A percentile compares a stretch with the other conserved stretches of the same genome.
Conservation (phyloP, 306 rosid genomes). For the Vigna hirtella region DNA sequence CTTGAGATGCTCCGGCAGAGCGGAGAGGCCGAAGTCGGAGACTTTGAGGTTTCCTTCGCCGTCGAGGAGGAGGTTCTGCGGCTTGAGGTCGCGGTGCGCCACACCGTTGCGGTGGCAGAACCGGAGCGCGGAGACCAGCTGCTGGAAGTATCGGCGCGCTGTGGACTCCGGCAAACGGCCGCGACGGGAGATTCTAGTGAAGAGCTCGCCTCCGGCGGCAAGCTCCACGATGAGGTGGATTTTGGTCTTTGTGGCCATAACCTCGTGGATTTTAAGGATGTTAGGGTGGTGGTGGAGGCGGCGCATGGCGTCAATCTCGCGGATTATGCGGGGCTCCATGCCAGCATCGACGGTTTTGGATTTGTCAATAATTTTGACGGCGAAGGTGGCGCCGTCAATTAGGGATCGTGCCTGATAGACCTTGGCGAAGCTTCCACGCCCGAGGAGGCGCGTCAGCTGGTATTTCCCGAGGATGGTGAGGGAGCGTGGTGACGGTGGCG, state of each 20-base stretch:
- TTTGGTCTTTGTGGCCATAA: slow-evolving; percentile 83
- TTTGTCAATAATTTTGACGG: slow-evolving; percentile 84
- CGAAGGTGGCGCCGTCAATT: slow-evolving; percentile 57
- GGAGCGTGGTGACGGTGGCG: neutral
- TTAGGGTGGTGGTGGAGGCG: slow-evolving; percentile 82
- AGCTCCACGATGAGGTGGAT: slow-evolving; percentile 82
- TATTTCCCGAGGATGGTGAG: slow-evolving; percentile 68
- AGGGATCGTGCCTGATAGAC: slow-evolving; percentile 69
- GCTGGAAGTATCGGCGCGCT: slow-evolving; percentile 77
- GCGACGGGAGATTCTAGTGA: slow-evolving; percentile 51
- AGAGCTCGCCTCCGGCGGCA: slow-evolving; percentile 82
- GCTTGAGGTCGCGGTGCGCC: slow-evolving; percentile 89
- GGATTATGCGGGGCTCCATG: slow-evolving; percentile 72
- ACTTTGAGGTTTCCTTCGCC: slow-evolving; percentile 66
- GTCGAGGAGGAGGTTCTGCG: slow-evolving; percentile 83
- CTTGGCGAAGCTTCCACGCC: slow-evolving; percentile 88
- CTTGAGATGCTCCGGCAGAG: slow-evolving; percentile 71
- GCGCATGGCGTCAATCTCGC: slow-evolving; percentile 82
- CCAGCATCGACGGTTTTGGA: slow-evolving; percentile 54
- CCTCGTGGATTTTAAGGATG: slow-evolving; percentile 76
- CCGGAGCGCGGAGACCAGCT: slow-evolving; percentile 66
- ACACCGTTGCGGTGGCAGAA: slow-evolving; percentile 85
- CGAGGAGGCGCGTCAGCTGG: slow-evolving; percentile 61
- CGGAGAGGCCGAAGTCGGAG: slow-evolving; percentile 90
- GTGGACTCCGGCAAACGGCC: slow-evolving; percentile 53